Base-by-base conservation (phyloP, 2,329 filamentous ascomycete species). In the Aspergillus alliaceus region DNA sequence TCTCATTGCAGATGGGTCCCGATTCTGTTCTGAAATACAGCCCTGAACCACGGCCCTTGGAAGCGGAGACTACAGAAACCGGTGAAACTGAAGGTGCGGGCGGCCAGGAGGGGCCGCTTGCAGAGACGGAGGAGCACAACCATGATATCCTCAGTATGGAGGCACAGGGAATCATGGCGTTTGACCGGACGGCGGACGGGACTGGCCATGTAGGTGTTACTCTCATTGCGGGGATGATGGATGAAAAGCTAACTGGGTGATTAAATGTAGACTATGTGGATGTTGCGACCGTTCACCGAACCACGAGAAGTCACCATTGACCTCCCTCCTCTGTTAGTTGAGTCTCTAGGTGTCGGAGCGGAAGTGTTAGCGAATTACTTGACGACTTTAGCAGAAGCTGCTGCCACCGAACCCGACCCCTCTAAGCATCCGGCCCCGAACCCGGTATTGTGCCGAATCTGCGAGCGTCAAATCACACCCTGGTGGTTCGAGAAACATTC, bases 401-500 rank as follows among this genome's bases (percentile, higher is more conserved):
- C 90, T 50, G 82, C 88, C 27, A 89, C 90, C 39, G 91, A 87
- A 67, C 87, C 90, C 11, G 74, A 90, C 61, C 87, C 90, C 20
- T 84, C 85, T 50, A 86, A 88, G 67, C 88, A 93, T 71, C 87
- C 91, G 9, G 91, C 91, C 2, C 92, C 93, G 0, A 81, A 87
- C 11, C 91, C 92, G 0, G 89, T 98, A 4, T 84, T 99, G 15
- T 99, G 95, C 74, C 91, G 95, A 52, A 98, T 99, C 54, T 99
- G 95, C 74, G 95, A 99, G 72, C 90, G 95, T 53, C 91, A 97
- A 61, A 98, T 99, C 59, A 91, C 91, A 4, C 92, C 93, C 0
- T 99, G 95, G 95, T 99, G 95, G 96, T 99, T 99, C 66, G 95
- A 99, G 76, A 99, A 98, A 75, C 95, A 99, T 72, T 96, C 93